Base-by-base conservation (phyloP, 208 protist species). In the Acanthamoeba sp. region DNA sequence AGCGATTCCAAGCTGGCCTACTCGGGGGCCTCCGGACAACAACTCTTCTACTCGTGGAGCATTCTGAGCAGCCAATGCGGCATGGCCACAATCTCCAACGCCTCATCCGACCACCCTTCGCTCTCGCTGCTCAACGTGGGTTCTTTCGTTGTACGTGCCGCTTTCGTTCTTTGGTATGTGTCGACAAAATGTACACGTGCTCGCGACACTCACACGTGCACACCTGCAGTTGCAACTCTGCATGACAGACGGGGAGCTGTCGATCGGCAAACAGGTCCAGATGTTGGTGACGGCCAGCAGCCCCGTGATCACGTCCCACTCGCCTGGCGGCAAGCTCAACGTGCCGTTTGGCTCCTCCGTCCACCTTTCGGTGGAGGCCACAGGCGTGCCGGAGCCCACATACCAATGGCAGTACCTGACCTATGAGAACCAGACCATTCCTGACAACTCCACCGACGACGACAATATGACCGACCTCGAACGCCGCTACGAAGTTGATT, bases 341-440 rank as follows among this genome's bases (percentile, higher is more conserved):
- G 36, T 80, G 29, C 36, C 69, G 1, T 36, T 42, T 2, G 69
- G 69, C 20, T 80, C 29, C 7, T 2, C 48, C 18, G 36, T 48
- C 24, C n/a, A 1, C 1, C 14, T 80, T 2, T 9, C 1, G 7
- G 38, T 80, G 24, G 29, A 80, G 69, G 69, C 36, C 6, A 22
- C 5, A 1, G 69, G 34, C 7, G 69, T 80, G 16, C 69, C 69
- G 18, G 7, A 1, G 36, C 69, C 69, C 5, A 80, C 69, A 2
- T 80, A 80, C 38, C 69, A 80, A 16, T 80, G 69, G 69, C 69
- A 80, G 36, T 80, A 80, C 29, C 69, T 80, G 36, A 80, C 69
- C 36, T 48, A 32, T 5, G 69, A 29, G 20, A 80, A 80, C 69
- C 14, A 1, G 7, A 80, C 69, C 69, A 42, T 40, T 2, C 10